Percentiles rank a stretch among this genome's conserved stretches.
Conservation (phyloP, 352 stramenopile genomes). For the Thalassiosira hispida region DNA sequence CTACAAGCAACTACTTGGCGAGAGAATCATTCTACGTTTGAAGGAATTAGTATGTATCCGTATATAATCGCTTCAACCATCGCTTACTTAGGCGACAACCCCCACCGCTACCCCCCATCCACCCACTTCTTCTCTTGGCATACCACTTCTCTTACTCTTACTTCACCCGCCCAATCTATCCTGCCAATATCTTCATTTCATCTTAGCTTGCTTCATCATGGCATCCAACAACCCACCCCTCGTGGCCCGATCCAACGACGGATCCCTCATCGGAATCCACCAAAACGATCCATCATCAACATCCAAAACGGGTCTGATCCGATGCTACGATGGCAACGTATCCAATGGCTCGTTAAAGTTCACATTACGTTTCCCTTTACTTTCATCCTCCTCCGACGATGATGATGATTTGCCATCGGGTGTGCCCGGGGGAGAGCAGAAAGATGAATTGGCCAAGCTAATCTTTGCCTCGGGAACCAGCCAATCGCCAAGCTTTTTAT, state of each 20-base stretch:
- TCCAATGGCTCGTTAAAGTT: conserved; percentile 53
- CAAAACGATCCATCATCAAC: not conserved
- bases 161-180: too few relatives aligned
- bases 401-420: not conserved
- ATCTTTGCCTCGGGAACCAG: conserved; percentile 15
- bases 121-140: too few relatives aligned
- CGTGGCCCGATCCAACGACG: conserved; percentile 25
- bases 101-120: too few relatives aligned
- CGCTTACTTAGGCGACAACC: too few relatives aligned
- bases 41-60: too few relatives aligned
- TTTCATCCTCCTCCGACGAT: not conserved
- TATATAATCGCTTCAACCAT: too few relatives aligned
- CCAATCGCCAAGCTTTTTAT: conserved; percentile 8
- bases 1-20: too few relatives aligned
- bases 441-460: conserved; percentile 24
- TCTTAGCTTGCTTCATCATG: too few relatives aligned
- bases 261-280: conserved; percentile 39
- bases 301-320: conserved; percentile 8
- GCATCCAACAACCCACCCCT: conserved; percentile 7
- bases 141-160: too few relatives aligned
- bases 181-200: too few relatives aligned
- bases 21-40: too few relatives aligned
- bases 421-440: not conserved
- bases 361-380: conserved; percentile 38
- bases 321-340: conserved; percentile 50